phyloP scores from a whole-genome alignment of 164 flowering plant species.

The Vitis rotundifolia region DNA sequence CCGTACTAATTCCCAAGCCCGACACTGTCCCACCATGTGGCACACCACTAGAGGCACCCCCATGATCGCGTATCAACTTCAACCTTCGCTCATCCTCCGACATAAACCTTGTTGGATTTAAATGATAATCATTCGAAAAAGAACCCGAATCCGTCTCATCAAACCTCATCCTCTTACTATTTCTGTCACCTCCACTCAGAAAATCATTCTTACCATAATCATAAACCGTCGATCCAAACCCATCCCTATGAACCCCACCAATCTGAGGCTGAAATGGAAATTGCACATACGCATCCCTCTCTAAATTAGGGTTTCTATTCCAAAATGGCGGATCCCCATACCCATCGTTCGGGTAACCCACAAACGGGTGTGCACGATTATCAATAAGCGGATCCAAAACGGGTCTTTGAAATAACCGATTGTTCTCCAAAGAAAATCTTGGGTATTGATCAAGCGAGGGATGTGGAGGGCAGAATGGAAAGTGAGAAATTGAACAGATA shows the following conservation, averaged over 20 bases:
- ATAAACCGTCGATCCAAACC: slow-evolving; percentile 1
- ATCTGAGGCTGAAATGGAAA: not conserved
- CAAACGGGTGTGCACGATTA: slow-evolving; percentile 1
- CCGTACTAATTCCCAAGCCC: not conserved
- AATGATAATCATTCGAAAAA: slow-evolving; percentile 7
- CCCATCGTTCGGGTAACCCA: slow-evolving; percentile 13
- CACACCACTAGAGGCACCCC: slow-evolving; percentile 23
- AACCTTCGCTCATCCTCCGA: slow-evolving; percentile 66
- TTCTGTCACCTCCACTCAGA: slow-evolving; percentile 37
- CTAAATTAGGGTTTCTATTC: slow-evolving; percentile 29
- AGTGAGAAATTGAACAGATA: slow-evolving; percentile 57
- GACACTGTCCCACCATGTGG: slow-evolving; percentile 11
- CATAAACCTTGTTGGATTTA: slow-evolving; percentile 8
- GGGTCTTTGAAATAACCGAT: slow-evolving; percentile 24
- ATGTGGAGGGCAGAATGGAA: slow-evolving; percentile 70
- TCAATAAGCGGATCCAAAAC: slow-evolving; percentile 24
- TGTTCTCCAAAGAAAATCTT: slow-evolving; percentile 18
- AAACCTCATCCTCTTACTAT: slow-evolving; percentile 56
- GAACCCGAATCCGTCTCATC: slow-evolving; percentile 30
- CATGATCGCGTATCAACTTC: slow-evolving; percentile 78
- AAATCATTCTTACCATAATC: slow-evolving; percentile 16
- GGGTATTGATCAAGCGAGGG: slow-evolving; percentile 29
- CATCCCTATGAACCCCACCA: slow-evolving; percentile 13
- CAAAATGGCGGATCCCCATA: slow-evolving; percentile 23
- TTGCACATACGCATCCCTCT: slow-evolving; percentile 16